Evolutionary conservation across 2,329 filamentous ascomycete species (phyloP), one percentile per base, ranked within the genome.

Genomic region (Clonostachys sp.): DNA sequence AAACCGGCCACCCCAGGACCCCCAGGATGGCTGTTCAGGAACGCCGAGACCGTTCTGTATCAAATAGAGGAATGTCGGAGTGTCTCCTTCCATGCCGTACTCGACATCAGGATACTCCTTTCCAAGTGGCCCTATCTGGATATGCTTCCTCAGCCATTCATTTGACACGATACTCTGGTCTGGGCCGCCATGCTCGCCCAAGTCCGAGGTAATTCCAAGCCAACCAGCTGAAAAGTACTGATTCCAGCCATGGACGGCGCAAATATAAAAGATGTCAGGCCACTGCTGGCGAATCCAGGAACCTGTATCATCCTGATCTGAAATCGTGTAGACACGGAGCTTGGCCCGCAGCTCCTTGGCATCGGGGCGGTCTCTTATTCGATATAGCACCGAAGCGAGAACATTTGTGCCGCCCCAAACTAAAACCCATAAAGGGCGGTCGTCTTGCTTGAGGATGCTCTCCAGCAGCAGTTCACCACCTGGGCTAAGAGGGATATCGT

Each of bases 231-330:
- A 54, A 3, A 66, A 68, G 51, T 83, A 84, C 43, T 75, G 64
- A 52, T 76, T 77, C 71, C 73, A 83, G 6, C 69, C 77, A 54
- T 83, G 80, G 2, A 81, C 59, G 0, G 74, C 78, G 13, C 63
- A 65, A 46, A 83, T 79, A 58, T 80, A 82, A 53, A 78, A 75
- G 7, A 83, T 56, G 20, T 77, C 70, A 0, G 80, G 77, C 50
- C 73, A 82, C 4, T 67, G 70, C 41, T 65, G 60, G 14, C 79
- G 72, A 34, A 83, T 75, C 78, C 78, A 83, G 1, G 70, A 60
- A 0, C 77, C 78, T 0, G 74, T 73, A 50, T 83, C 73, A 51
- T 83, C 79, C 53, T 83, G 79, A 51, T 83, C 80, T 6, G 76
- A 80, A 46, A 83, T 81, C 34, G 78, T 62, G 56, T 80, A 80